These are phyloP conservation scores for Candida sanyiensis DNA, from an alignment of 805 yeast species.

Conservation along the genomic window DNA sequence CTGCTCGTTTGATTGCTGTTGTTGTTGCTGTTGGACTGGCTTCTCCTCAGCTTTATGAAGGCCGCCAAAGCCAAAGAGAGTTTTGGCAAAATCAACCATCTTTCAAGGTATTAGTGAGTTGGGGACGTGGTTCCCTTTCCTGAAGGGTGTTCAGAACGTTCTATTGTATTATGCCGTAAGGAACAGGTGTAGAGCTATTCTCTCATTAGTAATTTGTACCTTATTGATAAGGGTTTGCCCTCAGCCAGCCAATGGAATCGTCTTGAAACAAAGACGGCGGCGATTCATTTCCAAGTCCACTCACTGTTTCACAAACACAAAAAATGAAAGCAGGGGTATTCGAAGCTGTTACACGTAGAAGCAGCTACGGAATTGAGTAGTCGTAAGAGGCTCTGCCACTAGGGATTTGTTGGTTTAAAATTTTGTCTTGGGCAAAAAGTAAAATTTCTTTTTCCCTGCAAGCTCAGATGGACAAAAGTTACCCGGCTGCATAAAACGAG, in stretches of 20 bases:
- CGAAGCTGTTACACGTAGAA: too few relatives aligned
- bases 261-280: too few relatives aligned
- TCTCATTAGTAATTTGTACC: too few relatives aligned
- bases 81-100: conserved; percentile 38
- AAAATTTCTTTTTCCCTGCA: conserved; percentile 3
- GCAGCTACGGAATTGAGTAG: too few relatives aligned
- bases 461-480: neutral
- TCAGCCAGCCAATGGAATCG: too few relatives aligned
- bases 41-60: conserved; percentile 17
- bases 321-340: neutral
- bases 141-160: conserved; percentile 5
- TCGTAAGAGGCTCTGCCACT: too few relatives aligned
- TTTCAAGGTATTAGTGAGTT: neutral
- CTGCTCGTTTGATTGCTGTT: conserved; percentile 4
- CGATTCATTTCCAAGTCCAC: too few relatives aligned
- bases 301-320: too few relatives aligned
- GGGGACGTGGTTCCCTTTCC: conserved; percentile 4
- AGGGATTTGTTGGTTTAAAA: too few relatives aligned
- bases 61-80: conserved; percentile 33
- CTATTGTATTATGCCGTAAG: too few relatives aligned
- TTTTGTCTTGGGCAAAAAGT: neutral
- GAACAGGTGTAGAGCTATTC: too few relatives aligned
- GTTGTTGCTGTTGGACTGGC: conserved; percentile 11
- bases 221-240: neutral
- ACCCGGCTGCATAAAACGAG: neutral